Conservation (phyloP, 768 basidiomycete genomes). For the Fistulinella prunicolor region DNA sequence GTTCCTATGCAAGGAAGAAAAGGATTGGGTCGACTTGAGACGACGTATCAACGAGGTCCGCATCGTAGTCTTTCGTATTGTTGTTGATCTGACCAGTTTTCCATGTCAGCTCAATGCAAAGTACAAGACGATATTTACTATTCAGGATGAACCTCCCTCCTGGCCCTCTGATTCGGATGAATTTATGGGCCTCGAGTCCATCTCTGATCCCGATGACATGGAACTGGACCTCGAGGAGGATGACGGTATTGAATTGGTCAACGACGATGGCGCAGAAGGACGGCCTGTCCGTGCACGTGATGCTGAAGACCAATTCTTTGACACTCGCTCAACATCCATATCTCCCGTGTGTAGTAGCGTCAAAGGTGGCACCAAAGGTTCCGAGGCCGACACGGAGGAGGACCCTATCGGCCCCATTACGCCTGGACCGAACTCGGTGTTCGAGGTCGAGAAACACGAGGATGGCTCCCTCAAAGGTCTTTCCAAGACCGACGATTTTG, state of each 20-base stretch:
- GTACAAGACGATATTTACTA: constrained; percentile 74
- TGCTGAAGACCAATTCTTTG: constrained; percentile 50
- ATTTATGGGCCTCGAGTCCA: constrained; percentile 71
- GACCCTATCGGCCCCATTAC: constrained; percentile 70
- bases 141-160: constrained; percentile 83
- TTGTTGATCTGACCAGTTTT: constrained; percentile 8
- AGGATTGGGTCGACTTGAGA: constrained; percentile 83
- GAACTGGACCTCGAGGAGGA: constrained; percentile 55
- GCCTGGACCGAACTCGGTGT: constrained; percentile 48
- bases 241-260: constrained; percentile 37
- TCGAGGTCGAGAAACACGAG: constrained; percentile 24
- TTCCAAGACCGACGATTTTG: constrained; percentile 29
- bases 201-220: constrained; percentile 75
- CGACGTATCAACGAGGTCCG: constrained; percentile 69
- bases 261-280: constrained; percentile 26
- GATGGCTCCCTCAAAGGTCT: constrained; percentile 20
- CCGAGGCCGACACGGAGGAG: constrained; percentile 68
- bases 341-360: constrained; percentile 39
- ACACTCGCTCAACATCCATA: constrained; percentile 46
- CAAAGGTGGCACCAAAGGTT: constrained; percentile 41
- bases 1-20: constrained; percentile 80
- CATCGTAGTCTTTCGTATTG: constrained; percentile 3
- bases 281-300: constrained; percentile 28
- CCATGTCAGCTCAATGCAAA: constrained; percentile 35
- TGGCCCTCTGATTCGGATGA: constrained; percentile 80